Percentiles rank a stretch among this genome's conserved stretches.
phyloP scores from a whole-genome alignment of 202 grass and related monocot genomes.

The Panicum virgatum region DNA sequence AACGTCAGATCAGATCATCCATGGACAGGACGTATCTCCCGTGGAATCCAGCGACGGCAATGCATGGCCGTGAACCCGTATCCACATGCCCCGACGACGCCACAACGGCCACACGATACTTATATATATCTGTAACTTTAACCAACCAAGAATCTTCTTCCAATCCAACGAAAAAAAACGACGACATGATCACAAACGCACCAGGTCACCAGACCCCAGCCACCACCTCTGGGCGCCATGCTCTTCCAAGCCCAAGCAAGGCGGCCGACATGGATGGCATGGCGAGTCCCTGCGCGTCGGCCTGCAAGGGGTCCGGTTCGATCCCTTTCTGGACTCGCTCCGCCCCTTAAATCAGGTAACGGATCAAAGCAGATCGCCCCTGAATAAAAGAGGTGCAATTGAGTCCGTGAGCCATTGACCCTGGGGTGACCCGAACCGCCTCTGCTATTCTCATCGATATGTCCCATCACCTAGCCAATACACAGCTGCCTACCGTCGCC shows the following conservation, averaged over 20 bases:
- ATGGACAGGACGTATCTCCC: constrained; percentile 5
- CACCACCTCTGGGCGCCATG: not conserved
- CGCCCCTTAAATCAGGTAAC: no score
- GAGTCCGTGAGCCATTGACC: no score
- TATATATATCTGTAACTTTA: not conserved
- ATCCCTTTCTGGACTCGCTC: no score
- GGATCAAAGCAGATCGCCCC: no score
- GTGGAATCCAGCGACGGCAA: not conserved
- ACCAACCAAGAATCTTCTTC: constrained; percentile 4
- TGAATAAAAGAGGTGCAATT: no score
- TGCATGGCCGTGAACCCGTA: constrained; percentile 33
- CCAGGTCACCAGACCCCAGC: not conserved
- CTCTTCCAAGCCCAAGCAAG: not conserved
- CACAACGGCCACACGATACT: not conserved
- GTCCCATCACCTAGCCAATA: no score
- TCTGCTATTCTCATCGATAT: no score
- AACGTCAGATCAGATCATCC: constrained; percentile 7
- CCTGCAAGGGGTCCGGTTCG: no score
- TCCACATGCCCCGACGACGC: constrained; percentile 17
- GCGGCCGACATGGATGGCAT: constrained; percentile 19
- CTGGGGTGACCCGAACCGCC: no score
- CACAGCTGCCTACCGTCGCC: no score
- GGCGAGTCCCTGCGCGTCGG: no score
- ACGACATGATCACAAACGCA: not conserved
- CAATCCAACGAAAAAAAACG: not conserved